Evolutionary conservation across 1,284 basidiomycete genomes (phyloP), one percentile per base, ranked within the genome.

Genomic region (Ustilago shanxiensis): DNA sequence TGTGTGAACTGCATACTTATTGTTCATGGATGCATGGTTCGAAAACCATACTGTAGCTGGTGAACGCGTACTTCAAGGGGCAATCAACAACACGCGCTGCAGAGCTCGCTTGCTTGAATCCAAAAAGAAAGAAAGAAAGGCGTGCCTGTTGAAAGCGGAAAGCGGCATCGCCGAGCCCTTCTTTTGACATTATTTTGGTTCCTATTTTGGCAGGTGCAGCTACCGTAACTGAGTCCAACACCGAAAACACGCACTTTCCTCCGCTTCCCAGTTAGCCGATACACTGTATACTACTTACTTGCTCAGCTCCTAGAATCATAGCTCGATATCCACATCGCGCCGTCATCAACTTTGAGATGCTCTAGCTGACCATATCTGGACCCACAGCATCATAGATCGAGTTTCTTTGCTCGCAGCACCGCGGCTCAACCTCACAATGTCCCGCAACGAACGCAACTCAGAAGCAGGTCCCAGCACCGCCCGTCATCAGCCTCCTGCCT

Each of bases 381-480:
- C n/a, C n/a, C n/a, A n/a, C n/a, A n/a, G n/a, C 18, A n/a, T 41
- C 14, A 6, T 33, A 6, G n/a, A 33, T 33, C 37, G 37, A 41
- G 37, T 6, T 16, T 41, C 13, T 41, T 41, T 41, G 18, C 20
- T 26, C 45, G 24, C 7, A 20, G 24, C 45, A 47, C 7, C 44
- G 47, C 26, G 5, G 20, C 26, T 28, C 20, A 44, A 10, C 10
- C 4, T 22, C n/a, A 58, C 28, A 20, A 58, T 58, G 56, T 60
- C 56, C 31, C 26, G 26, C 3, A 51, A 50, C 11, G 56, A 63
- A 28, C 60, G 33, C 31, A n/a, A 11, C 6, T 41, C 31, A 4
- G 35, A 60, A 50, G 64, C 65, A 3, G 70, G 70, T 14, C 65
- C 70, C 2, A 72, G 65, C 51, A 52, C 33, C 10, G 6, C 14